Evolutionary conservation across 2,329 filamentous ascomycete genomes (phyloP).

Genomic region (Exophiala bonariae): DNA sequence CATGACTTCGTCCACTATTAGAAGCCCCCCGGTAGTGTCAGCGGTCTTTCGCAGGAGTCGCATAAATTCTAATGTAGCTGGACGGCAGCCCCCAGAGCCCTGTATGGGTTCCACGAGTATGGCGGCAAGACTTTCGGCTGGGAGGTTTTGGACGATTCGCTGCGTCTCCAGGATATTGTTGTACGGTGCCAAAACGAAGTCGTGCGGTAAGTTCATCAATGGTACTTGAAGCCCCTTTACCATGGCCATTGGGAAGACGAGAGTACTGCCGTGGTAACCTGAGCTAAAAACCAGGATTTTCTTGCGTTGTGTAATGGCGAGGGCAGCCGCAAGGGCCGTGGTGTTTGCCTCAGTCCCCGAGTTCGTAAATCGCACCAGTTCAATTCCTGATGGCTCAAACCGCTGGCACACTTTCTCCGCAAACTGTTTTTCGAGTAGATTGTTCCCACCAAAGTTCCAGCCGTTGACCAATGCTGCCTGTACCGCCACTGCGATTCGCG

Average conservation of each 20-base stretch:
- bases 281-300: not conserved
- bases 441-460: conserved; percentile 56
- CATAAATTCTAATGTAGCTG: conserved; percentile 53
- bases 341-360: conserved; percentile 67
- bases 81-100: conserved; percentile 59
- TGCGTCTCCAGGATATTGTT: conserved; percentile 55
- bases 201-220: conserved; percentile 57
- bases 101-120: conserved; percentile 68
- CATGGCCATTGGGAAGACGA: conserved; percentile 36
- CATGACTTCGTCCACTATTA: conserved; percentile 69
- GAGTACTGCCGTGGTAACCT: conserved; percentile 40
- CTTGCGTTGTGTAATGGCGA: conserved; percentile 39
- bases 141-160: conserved; percentile 40
- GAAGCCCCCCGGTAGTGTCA: conserved; percentile 66
- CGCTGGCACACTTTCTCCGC: conserved; percentile 52
- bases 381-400: conserved; percentile 51
- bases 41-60: conserved; percentile 49
- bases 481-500: conserved; percentile 52
- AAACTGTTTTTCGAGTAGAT: conserved; percentile 50
- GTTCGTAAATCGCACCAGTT: conserved; percentile 62
- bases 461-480: conserved; percentile 47
- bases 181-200: conserved; percentile 62
- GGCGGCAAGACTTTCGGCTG: conserved; percentile 51
- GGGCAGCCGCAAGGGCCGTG: conserved; percentile 58
- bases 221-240: conserved; percentile 44